These are phyloP conservation scores for Mycosphaerelloides madeirae DNA, from an alignment of 2,329 filamentous ascomycete genomes.

Conservation along the genomic window DNA sequence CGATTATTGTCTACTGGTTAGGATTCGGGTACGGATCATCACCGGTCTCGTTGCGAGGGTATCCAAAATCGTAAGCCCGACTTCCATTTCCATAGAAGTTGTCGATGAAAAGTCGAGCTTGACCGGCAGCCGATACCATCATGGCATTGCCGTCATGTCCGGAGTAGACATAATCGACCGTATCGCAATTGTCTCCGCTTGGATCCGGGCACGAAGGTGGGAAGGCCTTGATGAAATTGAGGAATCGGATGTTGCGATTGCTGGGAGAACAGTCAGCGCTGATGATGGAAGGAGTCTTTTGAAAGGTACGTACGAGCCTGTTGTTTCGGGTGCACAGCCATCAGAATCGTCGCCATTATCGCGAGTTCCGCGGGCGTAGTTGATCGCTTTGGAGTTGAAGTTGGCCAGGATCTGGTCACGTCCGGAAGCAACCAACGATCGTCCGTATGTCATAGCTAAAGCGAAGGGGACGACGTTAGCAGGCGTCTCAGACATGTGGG, in stretches of 20 bases:
- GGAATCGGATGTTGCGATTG: conserved; percentile 33
- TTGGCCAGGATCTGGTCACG: conserved; percentile 21
- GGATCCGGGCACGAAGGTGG: conserved; percentile 24
- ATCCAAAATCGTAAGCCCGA: conserved; percentile 32
- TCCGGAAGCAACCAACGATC: conserved; percentile 20
- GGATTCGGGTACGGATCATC: conserved; percentile 31
- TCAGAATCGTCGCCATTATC: conserved; percentile 30
- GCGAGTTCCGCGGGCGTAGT: conserved; percentile 26
- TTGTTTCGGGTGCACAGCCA: conserved; percentile 20
- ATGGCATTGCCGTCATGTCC: conserved; percentile 34
- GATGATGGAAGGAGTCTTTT: too few species aligned
- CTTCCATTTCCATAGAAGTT: conserved; percentile 33
- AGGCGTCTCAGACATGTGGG: too few species aligned
- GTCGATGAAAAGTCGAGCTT: conserved; percentile 33
- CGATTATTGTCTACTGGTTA: too few species aligned
- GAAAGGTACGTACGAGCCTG: too few species aligned
- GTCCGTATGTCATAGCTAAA: conserved; percentile 18
- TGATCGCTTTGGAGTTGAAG: conserved; percentile 27
- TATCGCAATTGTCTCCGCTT: conserved; percentile 24
- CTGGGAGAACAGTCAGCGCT: conserved; percentile 2
- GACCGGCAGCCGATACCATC: conserved; percentile 31
- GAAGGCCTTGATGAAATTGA: conserved; percentile 35
- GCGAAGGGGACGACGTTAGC: too few species aligned
- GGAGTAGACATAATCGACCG: conserved; percentile 30
- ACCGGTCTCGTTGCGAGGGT: conserved; percentile 26